phyloP scores from a whole-genome alignment of 768 basidiomycete species.

The Leucocoprinus leucothites region DNA sequence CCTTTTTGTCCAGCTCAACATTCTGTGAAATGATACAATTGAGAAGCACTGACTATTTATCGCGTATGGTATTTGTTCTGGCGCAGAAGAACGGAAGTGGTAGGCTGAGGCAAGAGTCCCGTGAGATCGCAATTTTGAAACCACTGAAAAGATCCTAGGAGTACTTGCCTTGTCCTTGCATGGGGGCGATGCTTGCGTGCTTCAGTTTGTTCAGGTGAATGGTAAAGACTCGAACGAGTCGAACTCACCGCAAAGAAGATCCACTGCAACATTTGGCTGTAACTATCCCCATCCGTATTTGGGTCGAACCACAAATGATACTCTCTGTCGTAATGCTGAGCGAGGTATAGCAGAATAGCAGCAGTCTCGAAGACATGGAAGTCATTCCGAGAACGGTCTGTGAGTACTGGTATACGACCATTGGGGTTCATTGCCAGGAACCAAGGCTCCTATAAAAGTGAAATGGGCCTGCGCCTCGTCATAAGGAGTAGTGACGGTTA shows the following conservation, averaged over 20 bases:
- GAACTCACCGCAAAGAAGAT: conserved; percentile 66
- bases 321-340: conserved; percentile 72
- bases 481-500: neutral
- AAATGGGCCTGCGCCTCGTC: neutral
- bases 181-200: too few relatives aligned
- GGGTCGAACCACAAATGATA: conserved; percentile 60
- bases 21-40: neutral
- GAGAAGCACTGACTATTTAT: conserved; percentile 45
- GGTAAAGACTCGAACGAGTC: too few relatives aligned
- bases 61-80: conserved; percentile 60
- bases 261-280: conserved; percentile 73
- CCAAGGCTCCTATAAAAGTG: conserved; percentile 45
- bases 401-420: conserved; percentile 61
- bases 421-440: conserved; percentile 68
- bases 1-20: conserved; percentile 33
- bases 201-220: too few relatives aligned
- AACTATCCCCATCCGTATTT: conserved; percentile 42
- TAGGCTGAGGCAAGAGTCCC: too few relatives aligned
- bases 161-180: too few relatives aligned
- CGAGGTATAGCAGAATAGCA: conserved; percentile 75
- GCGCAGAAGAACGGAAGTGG: conserved; percentile 59
- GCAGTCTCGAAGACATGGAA: conserved; percentile 70
- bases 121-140: too few relatives aligned
- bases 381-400: conserved; percentile 50
- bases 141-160: too few relatives aligned